These are phyloP conservation scores for Laetiporus sulphureus DNA, from an alignment of 1,284 basidiomycete species.

Conservation along the genomic window DNA sequence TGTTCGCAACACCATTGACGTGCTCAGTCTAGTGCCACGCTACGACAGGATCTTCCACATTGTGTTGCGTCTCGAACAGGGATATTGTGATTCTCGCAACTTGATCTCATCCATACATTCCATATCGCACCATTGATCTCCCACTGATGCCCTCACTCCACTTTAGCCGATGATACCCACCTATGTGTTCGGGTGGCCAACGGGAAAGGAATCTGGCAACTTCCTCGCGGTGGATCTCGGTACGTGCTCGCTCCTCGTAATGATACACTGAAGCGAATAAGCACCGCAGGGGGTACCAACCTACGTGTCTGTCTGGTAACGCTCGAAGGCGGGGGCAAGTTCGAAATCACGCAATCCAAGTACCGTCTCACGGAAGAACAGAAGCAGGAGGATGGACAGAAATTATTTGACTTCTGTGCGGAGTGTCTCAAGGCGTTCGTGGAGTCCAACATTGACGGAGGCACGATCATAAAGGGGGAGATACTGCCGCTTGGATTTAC, in stretches of 20 bases:
- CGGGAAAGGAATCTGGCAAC: slow-evolving; percentile 84
- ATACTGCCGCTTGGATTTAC: slow-evolving; percentile 90
- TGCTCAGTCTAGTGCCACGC: too few species aligned
- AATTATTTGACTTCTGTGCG: slow-evolving; percentile 96
- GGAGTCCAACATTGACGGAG: slow-evolving; percentile 64
- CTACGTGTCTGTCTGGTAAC: slow-evolving; percentile 96
- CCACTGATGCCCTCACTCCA: too few species aligned
- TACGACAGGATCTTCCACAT: too few species aligned
- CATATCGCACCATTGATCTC: too few species aligned
- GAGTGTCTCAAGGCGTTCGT: slow-evolving; percentile 91
- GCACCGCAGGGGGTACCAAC: slow-evolving; percentile 77
- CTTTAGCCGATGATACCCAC: slow-evolving; percentile 93
- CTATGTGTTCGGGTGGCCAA: slow-evolving; percentile 96
- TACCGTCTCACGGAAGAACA: slow-evolving; percentile 97
- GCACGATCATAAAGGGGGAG: slow-evolving; percentile 61
- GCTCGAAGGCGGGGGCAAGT: slow-evolving; percentile 88
- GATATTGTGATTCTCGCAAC: too few species aligned
- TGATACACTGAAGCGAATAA: background rate
- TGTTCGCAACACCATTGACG: too few species aligned
- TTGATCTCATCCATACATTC: too few species aligned
- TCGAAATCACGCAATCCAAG: slow-evolving; percentile 97
- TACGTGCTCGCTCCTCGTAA: too few species aligned
- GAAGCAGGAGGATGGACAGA: slow-evolving; percentile 95
- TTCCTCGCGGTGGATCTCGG: slow-evolving; percentile 94
- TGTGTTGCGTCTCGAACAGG: too few species aligned